Evolutionary conservation across 345 rosid genomes (phyloP).

Genomic region (Anacardium occidentale): DNA sequence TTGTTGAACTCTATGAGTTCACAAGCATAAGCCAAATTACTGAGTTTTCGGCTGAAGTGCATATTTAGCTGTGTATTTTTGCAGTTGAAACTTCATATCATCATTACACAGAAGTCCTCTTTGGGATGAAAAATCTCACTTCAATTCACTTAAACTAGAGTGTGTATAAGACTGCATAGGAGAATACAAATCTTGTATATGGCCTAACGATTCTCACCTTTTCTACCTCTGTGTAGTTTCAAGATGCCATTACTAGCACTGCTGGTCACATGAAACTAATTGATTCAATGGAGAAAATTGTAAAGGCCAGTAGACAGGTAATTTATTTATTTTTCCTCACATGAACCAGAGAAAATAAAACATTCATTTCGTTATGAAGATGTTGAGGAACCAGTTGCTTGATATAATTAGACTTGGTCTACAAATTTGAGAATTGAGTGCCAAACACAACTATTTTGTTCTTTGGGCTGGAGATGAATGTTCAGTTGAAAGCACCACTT

Average conservation of each 20-base stretch:
- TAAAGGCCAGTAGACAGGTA: constrained; percentile 81
- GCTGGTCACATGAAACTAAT: constrained; percentile 66
- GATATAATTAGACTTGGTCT: background rate
- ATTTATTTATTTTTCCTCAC: constrained; percentile 15
- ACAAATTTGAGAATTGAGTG: background rate
- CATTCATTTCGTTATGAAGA: background rate
- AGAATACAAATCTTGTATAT: background rate
- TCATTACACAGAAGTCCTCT: background rate
- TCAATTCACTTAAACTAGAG: background rate
- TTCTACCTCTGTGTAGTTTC: constrained; percentile 46
- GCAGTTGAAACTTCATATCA: background rate
- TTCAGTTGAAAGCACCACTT: too few relatives aligned
- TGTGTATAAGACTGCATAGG: background rate
- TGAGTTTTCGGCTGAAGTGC: background rate
- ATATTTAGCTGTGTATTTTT: background rate
- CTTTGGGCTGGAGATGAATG: background rate
- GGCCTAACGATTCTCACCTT: background rate
- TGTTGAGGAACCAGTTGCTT: background rate
- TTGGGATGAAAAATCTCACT: background rate
- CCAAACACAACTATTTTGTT: background rate
- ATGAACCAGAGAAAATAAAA: too few relatives aligned
- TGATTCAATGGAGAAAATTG: constrained; percentile 80
- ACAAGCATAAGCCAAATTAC: constrained; percentile 44
- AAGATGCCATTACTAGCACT: constrained; percentile 62
- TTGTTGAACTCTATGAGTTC: constrained; percentile 76